Evolutionary conservation across 148 eudicot species (phyloP).

Genomic region (Diospyros kaki): DNA sequence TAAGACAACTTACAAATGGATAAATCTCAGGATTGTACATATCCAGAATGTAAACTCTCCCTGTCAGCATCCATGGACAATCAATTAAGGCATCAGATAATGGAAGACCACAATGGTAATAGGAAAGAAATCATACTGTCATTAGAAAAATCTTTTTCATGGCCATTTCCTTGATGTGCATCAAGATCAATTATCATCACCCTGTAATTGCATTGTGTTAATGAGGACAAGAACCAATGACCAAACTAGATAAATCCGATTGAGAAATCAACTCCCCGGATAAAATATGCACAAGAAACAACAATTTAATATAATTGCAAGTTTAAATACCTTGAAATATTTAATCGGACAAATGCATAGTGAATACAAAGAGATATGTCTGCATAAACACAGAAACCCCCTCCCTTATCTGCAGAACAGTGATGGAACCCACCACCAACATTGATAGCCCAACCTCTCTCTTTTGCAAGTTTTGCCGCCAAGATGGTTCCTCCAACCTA

Average conservation of each 20-base stretch:
- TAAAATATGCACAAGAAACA: background rate
- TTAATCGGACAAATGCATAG: slow-evolving; percentile 63
- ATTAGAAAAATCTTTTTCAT: slow-evolving; percentile 73
- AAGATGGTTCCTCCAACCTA: slow-evolving; percentile 91
- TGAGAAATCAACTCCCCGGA: background rate
- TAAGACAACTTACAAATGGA: slow-evolving; percentile 64
- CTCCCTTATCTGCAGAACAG: slow-evolving; percentile 79
- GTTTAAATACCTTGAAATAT: slow-evolving; percentile 55
- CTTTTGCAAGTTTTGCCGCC: slow-evolving; percentile 92
- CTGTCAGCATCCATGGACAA: slow-evolving; percentile 31
- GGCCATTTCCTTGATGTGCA: slow-evolving; percentile 99
- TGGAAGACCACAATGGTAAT: background rate
- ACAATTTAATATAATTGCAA: background rate
- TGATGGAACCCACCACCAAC: slow-evolving; percentile 99
- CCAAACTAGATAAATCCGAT: background rate
- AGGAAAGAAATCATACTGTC: slow-evolving; percentile 51
- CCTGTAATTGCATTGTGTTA: slow-evolving; percentile 36
- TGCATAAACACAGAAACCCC: slow-evolving; percentile 95
- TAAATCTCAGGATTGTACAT: slow-evolving; percentile 83
- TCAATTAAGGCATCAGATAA: background rate
- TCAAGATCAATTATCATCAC: slow-evolving; percentile 95
- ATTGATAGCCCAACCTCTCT: slow-evolving; percentile 94
- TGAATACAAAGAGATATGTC: slow-evolving; percentile 83
- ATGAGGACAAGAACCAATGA: slow-evolving; percentile 4
- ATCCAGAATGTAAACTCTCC: slow-evolving; percentile 87